A percentile compares a stretch with the other conserved stretches of the same genome.
Evolutionary conservation across 1,284 basidiomycete species (phyloP).

Genomic region (Violaceomyces palustris): DNA sequence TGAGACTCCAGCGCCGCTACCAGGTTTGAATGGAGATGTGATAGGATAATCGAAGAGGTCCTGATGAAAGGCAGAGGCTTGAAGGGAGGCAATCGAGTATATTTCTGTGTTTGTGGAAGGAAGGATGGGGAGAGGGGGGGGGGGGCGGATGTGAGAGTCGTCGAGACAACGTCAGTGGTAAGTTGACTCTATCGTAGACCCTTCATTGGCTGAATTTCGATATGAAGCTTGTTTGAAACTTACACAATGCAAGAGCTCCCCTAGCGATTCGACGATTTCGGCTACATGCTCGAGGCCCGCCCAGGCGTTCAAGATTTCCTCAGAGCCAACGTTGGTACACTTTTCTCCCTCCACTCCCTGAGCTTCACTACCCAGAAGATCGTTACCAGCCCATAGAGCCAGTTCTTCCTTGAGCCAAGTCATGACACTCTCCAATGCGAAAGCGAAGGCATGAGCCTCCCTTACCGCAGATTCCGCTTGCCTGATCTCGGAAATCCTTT

Average conservation of each 20-base stretch:
- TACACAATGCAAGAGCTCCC: too few species aligned
- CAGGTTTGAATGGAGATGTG: constrained; percentile 33
- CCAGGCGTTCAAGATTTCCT: constrained; percentile 18
- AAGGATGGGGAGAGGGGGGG: constrained; percentile 1
- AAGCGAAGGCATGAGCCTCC: constrained; percentile 24
- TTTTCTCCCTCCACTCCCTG: too few species aligned
- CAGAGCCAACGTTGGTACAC: too few species aligned
- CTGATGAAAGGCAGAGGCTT: constrained; percentile 1
- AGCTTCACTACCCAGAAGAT: too few species aligned
- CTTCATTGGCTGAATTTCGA: too few species aligned
- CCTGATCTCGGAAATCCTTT: constrained; percentile 11
- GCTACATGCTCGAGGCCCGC: constrained; percentile 16
- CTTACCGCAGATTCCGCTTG: constrained; percentile 2
- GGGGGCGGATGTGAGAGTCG: constrained; percentile 10
- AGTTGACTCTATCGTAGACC: too few species aligned
- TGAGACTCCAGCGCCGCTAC: constrained; percentile 18
- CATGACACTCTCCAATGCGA: constrained; percentile 18
- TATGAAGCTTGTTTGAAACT: too few species aligned
- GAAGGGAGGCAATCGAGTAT: constrained; percentile 16
- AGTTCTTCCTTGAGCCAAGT: constrained; percentile 29
- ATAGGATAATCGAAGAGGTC: constrained; percentile 3
- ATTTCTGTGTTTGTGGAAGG: neutral
- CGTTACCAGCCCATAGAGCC: constrained; percentile 4
- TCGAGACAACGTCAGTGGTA: neutral
- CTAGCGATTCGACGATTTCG: constrained; percentile 13